phyloP scores from a whole-genome alignment of 2,329 filamentous ascomycete species.

The Penicillium sp. region DNA sequence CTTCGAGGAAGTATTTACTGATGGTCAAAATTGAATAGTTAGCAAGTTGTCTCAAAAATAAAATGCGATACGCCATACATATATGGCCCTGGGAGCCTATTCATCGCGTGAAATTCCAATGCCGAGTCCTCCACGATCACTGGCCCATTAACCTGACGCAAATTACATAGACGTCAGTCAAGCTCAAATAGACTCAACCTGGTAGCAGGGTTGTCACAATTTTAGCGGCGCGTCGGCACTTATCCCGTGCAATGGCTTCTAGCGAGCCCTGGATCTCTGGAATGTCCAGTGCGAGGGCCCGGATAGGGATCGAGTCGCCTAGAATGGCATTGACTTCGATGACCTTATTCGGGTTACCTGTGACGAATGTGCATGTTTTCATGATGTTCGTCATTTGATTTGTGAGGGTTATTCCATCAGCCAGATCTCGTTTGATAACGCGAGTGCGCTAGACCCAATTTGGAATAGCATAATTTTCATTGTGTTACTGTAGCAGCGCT shows the following conservation, averaged over 20 bases:
- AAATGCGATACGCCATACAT: constrained; percentile 64
- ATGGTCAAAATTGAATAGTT: neutral
- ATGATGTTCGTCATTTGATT: constrained; percentile 12
- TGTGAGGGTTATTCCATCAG: neutral
- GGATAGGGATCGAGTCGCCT: constrained; percentile 68
- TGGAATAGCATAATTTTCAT: neutral
- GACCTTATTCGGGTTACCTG: constrained; percentile 87
- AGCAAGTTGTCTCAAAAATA: constrained; percentile 40
- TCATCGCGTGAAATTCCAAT: constrained; percentile 81
- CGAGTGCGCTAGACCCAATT: neutral
- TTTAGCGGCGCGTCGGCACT: constrained; percentile 74
- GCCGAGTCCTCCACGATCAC: constrained; percentile 91
- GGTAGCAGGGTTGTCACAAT: constrained; percentile 36
- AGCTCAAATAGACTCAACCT: neutral
- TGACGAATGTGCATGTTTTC: constrained; percentile 68
- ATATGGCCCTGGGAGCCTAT: constrained; percentile 83
- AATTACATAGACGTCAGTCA: neutral
- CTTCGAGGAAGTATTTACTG: constrained; percentile 87
- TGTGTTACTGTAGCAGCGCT: neutral
- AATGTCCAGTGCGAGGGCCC: constrained; percentile 73
- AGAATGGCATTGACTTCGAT: constrained; percentile 83
- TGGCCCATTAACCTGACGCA: constrained; percentile 70
- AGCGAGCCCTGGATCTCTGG: constrained; percentile 84
- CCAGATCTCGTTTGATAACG: neutral
- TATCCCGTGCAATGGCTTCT: constrained; percentile 81